Percentiles rank a stretch among this genome's conserved stretches.
Conservation (phyloP, 2,329 filamentous ascomycete species). For the Berkeleyomyces rouxiae region DNA sequence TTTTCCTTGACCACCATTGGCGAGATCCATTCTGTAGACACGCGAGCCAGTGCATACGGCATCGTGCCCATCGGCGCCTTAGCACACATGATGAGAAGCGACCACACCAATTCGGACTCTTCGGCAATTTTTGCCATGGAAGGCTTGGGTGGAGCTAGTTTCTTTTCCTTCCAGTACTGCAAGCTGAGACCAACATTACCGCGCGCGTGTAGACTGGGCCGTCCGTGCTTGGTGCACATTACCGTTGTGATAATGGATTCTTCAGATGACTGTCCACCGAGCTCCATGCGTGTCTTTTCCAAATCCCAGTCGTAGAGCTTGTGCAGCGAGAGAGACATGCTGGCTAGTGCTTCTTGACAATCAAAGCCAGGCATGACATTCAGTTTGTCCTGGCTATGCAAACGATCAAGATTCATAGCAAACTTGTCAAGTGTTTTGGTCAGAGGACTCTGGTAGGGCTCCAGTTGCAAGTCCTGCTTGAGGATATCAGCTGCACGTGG, state of each 20-base stretch:
- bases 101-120: constrained; percentile 40
- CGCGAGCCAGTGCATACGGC: constrained; percentile 25
- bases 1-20: constrained; percentile 44
- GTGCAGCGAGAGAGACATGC: constrained; percentile 53
- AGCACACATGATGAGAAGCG: constrained; percentile 49
- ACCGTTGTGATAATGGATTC: constrained; percentile 34
- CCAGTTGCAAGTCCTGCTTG: constrained; percentile 44
- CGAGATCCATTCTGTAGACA: constrained; percentile 60
- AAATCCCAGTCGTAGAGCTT: constrained; percentile 58
- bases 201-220: constrained; percentile 52
- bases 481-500: constrained; percentile 49
- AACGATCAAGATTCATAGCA: constrained; percentile 50
- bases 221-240: constrained; percentile 54
- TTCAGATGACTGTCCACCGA: constrained; percentile 21
- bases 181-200: constrained; percentile 51
- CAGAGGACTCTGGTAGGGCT: constrained; percentile 42
- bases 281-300: constrained; percentile 28
- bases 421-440: constrained; percentile 58
- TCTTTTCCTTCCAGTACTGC: constrained; percentile 60
- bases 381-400: constrained; percentile 54
- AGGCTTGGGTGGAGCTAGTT: constrained; percentile 27
- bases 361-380: constrained; percentile 53
- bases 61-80: constrained; percentile 32
- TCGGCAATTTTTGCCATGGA: constrained; percentile 24
- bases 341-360: constrained; percentile 60